Conservation (phyloP, 176 grass and related monocot species). For the Hsuehochloa calcarea region DNA sequence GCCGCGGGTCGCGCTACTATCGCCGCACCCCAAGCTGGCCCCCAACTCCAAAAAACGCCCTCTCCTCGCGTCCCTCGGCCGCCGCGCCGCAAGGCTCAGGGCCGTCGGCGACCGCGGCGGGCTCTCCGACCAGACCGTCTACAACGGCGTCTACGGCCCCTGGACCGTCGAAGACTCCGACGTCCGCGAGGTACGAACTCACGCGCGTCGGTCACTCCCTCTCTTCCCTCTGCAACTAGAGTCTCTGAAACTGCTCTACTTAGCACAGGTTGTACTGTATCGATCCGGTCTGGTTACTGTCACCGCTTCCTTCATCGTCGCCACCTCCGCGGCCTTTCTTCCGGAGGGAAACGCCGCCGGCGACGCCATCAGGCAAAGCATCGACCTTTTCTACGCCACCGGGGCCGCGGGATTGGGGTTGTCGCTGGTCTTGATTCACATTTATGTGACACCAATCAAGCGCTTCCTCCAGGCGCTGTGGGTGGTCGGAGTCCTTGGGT, state of each 20-base stretch:
- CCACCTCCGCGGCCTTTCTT: conserved; percentile 57
- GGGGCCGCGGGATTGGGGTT: conserved; percentile 70
- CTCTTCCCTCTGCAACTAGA: neutral
- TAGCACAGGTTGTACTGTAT: conserved; percentile 66
- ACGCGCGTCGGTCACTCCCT: neutral
- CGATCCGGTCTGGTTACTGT: conserved; percentile 71
- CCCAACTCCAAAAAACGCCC: neutral
- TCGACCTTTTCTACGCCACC: conserved; percentile 53
- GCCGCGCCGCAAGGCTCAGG: conserved; percentile 14
- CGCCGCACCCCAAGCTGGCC: neutral
- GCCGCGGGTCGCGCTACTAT: neutral
- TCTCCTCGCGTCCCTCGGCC: neutral
- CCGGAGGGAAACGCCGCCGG: conserved; percentile 51
- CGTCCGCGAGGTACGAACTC: conserved; percentile 52
- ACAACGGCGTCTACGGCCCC: conserved; percentile 65
- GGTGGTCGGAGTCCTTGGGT: conserved; percentile 57
- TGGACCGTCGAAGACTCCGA: conserved; percentile 76
- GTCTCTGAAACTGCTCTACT: neutral
- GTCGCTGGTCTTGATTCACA: conserved; percentile 80
- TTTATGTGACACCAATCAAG: conserved; percentile 79
- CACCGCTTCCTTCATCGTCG: conserved; percentile 54
- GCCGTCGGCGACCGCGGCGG: conserved; percentile 39
- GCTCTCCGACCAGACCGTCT: conserved; percentile 53
- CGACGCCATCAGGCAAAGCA: conserved; percentile 39
- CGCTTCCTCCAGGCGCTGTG: conserved; percentile 79